A percentile compares a stretch with the other conserved stretches of the same genome.
Conservation (phyloP, 2,329 filamentous ascomycete species). For the Botryotinia narcissicola region DNA sequence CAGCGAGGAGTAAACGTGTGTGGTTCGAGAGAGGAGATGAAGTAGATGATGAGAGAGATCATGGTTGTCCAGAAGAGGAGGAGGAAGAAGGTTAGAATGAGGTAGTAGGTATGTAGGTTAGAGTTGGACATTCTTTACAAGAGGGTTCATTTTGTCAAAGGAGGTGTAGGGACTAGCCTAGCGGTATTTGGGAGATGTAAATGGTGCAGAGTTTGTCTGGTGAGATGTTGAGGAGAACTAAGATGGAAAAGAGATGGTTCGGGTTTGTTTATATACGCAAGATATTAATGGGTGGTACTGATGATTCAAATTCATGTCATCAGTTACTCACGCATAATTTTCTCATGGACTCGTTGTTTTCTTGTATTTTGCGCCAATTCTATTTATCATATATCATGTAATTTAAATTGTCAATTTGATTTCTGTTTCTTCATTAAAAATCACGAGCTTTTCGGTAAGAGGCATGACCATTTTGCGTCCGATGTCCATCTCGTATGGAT, state of each 20-base stretch:
- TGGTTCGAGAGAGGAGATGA: neutral
- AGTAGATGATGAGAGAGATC: neutral
- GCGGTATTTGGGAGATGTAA: rapidly evolving
- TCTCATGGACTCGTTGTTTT: neutral
- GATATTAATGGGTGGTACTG: neutral
- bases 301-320: neutral
- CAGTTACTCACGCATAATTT: neutral
- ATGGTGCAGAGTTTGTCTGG: too few species aligned
- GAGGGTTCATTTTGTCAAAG: rapidly evolving
- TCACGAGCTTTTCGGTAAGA: neutral
- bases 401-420: neutral
- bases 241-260: neutral
- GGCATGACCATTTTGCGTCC: rapidly evolving
- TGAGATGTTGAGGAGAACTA: neutral
- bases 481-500: neutral
- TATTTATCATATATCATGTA: neutral
- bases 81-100: neutral
- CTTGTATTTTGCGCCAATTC: neutral
- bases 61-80: neutral
- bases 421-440: neutral
- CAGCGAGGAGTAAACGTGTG: neutral
- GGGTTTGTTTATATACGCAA: neutral
- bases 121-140: neutral
- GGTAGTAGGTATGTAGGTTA: too few species aligned
- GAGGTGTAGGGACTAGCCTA: neutral